Evolutionary conservation across 2,329 filamentous ascomycete species (phyloP).

Genomic region (Diaporthe nobilis): DNA sequence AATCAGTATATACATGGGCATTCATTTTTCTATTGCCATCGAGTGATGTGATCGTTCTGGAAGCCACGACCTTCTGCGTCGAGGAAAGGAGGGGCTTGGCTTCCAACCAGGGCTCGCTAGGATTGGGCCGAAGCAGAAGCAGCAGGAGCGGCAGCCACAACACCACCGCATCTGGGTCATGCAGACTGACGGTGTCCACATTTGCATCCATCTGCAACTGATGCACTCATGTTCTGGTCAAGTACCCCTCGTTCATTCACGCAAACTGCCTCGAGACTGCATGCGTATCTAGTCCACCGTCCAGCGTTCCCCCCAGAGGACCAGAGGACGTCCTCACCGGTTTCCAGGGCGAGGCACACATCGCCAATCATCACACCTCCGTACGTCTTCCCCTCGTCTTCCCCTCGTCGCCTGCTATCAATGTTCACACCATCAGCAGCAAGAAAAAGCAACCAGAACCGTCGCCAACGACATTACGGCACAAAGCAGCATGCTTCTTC

Average conservation of each 20-base stretch:
- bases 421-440: slow-evolving; percentile 18
- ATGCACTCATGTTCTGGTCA: slow-evolving; percentile 9
- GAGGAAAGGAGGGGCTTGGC: background rate
- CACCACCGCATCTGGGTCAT: background rate
- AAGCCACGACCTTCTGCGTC: slow-evolving; percentile 11
- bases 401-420: background rate
- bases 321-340: slow-evolving; percentile 16
- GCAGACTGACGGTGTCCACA: background rate
- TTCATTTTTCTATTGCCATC: background rate
- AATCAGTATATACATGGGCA: background rate
- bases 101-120: background rate
- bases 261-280: background rate
- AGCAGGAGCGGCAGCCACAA: background rate
- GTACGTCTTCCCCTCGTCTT: background rate
- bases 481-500: slow-evolving; percentile 6
- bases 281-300: slow-evolving; percentile 4
- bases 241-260: slow-evolving; percentile 13
- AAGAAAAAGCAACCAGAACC: slow-evolving; percentile 18
- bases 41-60: background rate
- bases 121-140: background rate
- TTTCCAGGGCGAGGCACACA: slow-evolving; percentile 8
- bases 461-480: slow-evolving; percentile 4
- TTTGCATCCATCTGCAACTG: background rate
- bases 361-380: slow-evolving; percentile 14
- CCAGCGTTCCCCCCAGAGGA: background rate